phyloP scores from a whole-genome alignment of 192 early-diverging fungal species.

The Mortierella antarctica region DNA sequence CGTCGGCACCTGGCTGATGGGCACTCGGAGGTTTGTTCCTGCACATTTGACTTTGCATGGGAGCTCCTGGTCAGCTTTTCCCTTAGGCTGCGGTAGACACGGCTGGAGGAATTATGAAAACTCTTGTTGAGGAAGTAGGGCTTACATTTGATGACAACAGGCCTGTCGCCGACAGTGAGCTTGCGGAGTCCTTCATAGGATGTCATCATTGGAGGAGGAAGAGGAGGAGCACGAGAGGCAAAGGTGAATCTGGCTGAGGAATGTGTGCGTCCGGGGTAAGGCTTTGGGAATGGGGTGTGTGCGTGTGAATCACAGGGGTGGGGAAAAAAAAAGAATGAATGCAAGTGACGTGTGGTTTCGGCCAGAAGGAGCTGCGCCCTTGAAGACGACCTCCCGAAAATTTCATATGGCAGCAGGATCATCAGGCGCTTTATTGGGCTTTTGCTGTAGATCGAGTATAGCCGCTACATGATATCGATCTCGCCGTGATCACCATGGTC shows the following conservation, averaged over 20 bases:
- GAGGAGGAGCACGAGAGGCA: background rate
- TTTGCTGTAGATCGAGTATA: no score
- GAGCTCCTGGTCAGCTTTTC: background rate
- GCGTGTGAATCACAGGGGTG: background rate
- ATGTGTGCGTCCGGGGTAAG: background rate
- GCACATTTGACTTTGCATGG: constrained; percentile 51
- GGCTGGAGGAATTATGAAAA: background rate
- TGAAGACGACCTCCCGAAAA: no score
- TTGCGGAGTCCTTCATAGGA: constrained; percentile 51
- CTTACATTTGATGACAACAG: constrained; percentile 51
- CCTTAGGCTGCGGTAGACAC: background rate
- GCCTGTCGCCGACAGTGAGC: constrained; percentile 46
- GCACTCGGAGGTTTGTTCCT: constrained; percentile 57
- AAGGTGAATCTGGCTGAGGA: background rate
- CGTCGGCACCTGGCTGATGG: constrained; percentile 61
- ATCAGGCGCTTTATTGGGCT: background rate
- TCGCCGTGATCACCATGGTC: constrained; percentile 30
- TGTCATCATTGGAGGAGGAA: constrained; percentile 18
- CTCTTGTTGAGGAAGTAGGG: background rate
- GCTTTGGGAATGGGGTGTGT: background rate
- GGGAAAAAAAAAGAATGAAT: background rate
- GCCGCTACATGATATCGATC: constrained; percentile 11
- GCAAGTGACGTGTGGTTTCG: background rate
- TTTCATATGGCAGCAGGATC: no score
- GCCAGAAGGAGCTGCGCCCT: no score